Evolutionary conservation across 805 yeast species (phyloP).

Genomic region (Candida sithepensis): DNA sequence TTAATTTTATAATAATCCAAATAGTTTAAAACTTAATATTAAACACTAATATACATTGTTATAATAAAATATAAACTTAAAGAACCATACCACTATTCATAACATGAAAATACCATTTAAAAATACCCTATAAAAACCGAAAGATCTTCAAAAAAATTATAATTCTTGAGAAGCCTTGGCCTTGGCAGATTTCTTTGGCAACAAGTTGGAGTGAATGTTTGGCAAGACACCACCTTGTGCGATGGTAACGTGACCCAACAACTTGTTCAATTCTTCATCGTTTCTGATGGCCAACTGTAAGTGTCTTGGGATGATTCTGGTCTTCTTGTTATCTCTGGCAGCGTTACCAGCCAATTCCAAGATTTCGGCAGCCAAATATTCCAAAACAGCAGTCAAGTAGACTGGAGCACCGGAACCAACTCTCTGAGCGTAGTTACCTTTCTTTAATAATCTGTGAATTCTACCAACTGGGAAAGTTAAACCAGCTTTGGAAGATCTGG

Average conservation of each 20-base stretch:
- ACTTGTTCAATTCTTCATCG: slow-evolving; percentile 96
- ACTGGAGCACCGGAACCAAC: slow-evolving; percentile 99
- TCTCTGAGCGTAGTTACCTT: slow-evolving; percentile 97
- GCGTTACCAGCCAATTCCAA: slow-evolving; percentile 98
- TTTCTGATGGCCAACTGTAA: slow-evolving; percentile 98
- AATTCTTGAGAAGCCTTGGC: slow-evolving; percentile 58
- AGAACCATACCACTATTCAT: slow-evolving; percentile 12
- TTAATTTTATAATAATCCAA: background rate
- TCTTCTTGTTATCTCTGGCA: slow-evolving; percentile 97
- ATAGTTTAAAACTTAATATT: slow-evolving; percentile 15
- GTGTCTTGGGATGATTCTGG: slow-evolving; percentile 98
- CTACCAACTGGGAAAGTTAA: slow-evolving; percentile 99
- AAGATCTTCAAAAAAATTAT: slow-evolving; percentile 26
- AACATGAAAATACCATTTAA: slow-evolving; percentile 5
- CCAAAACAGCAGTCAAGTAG: slow-evolving; percentile 93
- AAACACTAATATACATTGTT: slow-evolving; percentile 29
- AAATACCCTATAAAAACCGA: slow-evolving; percentile 2
- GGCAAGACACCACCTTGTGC: slow-evolving; percentile 99
- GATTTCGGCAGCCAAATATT: slow-evolving; percentile 96
- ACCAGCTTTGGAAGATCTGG: slow-evolving; percentile 98
- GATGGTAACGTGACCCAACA: slow-evolving; percentile 87
- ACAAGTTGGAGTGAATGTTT: slow-evolving; percentile 90
- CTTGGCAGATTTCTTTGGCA: slow-evolving; percentile 58
- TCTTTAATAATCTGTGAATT: slow-evolving; percentile 94
- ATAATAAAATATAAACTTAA: slow-evolving; percentile 11